Conservation (phyloP, 345 rosid genomes). For the Punica granatum region DNA sequence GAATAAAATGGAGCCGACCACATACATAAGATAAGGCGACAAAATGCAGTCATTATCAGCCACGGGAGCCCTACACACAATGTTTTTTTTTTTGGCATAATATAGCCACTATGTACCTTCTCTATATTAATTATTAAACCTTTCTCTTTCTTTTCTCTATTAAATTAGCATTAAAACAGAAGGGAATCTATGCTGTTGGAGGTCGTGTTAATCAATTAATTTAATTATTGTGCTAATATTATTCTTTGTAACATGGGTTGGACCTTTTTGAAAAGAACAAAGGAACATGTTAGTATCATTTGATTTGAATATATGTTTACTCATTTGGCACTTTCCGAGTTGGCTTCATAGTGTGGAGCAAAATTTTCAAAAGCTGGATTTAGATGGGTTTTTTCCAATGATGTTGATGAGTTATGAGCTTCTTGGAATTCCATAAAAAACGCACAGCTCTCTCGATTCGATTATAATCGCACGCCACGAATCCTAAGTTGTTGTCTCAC, state of each 20-base stretch:
- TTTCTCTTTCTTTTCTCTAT: neutral
- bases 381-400: neutral
- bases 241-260: neutral
- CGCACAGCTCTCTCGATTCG: neutral
- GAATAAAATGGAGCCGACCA: constrained; percentile 9
- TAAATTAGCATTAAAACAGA: constrained; percentile 2
- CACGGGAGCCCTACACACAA: constrained; percentile 4
- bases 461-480: too few relatives aligned
- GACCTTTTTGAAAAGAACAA: constrained; percentile 7
- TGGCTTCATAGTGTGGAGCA: neutral
- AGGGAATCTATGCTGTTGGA: constrained; percentile 11
- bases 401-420: neutral
- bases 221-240: neutral
- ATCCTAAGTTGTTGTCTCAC: too few relatives aligned
- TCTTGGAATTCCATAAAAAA: neutral
- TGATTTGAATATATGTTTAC: neutral
- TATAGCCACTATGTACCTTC: too few relatives aligned
- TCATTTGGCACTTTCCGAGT: constrained; percentile 1
- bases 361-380: neutral
- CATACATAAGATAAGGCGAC: neutral
- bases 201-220: constrained; percentile 1
- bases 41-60: constrained; percentile 5
- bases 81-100: too few relatives aligned
- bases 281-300: constrained; percentile 8
- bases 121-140: neutral